Percentiles rank a stretch among this genome's conserved stretches.
Evolutionary conservation across 192 early-diverging fungal species (phyloP).

Genomic region (Anaeromyces robustus): DNA sequence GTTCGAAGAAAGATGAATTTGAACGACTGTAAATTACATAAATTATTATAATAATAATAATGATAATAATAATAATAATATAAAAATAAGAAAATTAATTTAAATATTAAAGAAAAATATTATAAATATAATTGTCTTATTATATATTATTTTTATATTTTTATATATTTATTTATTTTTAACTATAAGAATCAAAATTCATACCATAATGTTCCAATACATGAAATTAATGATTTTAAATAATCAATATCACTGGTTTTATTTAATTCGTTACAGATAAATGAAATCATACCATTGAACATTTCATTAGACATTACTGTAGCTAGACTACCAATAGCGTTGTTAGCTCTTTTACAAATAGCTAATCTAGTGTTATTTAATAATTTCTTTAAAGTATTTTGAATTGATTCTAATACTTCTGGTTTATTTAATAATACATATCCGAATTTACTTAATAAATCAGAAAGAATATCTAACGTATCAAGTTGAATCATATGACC

Average conservation of each 20-base stretch:
- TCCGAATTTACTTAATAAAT: conserved; percentile 57
- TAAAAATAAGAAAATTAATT: no score
- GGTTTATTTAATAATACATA: conserved; percentile 21
- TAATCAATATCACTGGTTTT: conserved; percentile 40
- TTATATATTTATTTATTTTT: no score
- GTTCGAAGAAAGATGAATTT: conserved; percentile 47
- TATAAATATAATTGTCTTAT: no score
- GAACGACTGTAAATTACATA: conserved; percentile 36
- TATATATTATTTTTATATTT: no score
- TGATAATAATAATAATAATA: neutral
- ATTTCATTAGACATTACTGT: conserved; percentile 45
- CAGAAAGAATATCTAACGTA: conserved; percentile 56
- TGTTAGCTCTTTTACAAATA: conserved; percentile 59
- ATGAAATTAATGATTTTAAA: conserved; percentile 55
- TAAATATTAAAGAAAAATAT: no score
- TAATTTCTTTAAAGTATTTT: conserved; percentile 44
- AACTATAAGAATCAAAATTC: neutral
- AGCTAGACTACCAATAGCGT: conserved; percentile 51
- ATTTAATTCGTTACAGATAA: conserved; percentile 28
- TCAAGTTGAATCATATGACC: conserved; percentile 47
- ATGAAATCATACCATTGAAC: conserved; percentile 50
- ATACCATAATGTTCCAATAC: conserved; percentile 56
- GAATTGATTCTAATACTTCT: conserved; percentile 31
- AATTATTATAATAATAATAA: neutral
- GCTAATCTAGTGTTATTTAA: conserved; percentile 54